Percentiles rank a stretch among this genome's conserved stretches.
Evolutionary conservation across 306 rosid genomes (phyloP).

Genomic region (Begonia peltatifolia): DNA sequence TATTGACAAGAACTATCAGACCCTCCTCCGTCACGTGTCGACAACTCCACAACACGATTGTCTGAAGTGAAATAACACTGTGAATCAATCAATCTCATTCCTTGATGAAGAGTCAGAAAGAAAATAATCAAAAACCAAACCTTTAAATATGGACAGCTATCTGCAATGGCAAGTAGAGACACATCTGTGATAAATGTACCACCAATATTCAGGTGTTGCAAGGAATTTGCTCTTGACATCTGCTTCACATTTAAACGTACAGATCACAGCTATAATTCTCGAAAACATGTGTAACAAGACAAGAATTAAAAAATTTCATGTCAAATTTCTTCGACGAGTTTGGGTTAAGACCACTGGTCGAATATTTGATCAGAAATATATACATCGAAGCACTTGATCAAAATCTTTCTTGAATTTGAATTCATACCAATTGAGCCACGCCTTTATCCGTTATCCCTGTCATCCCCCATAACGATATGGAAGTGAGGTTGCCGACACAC

Average conservation of each 20-base stretch:
- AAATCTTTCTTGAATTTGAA: too few relatives aligned
- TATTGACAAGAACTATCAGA: slow-evolving; percentile 46
- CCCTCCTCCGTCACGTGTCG: slow-evolving; percentile 74
- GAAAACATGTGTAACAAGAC: too few relatives aligned
- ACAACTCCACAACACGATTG: slow-evolving; percentile 83
- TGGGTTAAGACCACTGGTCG: too few relatives aligned
- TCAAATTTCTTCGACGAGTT: too few relatives aligned
- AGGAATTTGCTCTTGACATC: slow-evolving; percentile 61
- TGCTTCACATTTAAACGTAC: slow-evolving; percentile 5
- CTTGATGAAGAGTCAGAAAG: neutral
- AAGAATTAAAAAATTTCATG: too few relatives aligned
- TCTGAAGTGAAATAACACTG: slow-evolving; percentile 23
- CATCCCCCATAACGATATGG: slow-evolving; percentile 87
- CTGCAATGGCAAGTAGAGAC: slow-evolving; percentile 54
- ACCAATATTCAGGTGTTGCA: slow-evolving; percentile 72
- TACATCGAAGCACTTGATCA: too few relatives aligned
- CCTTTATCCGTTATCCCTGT: slow-evolving; percentile 89
- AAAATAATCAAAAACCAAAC: slow-evolving; percentile 17
- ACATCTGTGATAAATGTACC: slow-evolving; percentile 91
- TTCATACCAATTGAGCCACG: slow-evolving; percentile 60
- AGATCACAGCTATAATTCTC: too few relatives aligned
- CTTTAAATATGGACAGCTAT: slow-evolving; percentile 63
- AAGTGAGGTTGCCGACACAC: slow-evolving; percentile 55
- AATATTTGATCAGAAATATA: too few relatives aligned
- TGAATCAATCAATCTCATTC: neutral